These are phyloP conservation scores for Beta corolliflora DNA, from an alignment of 179 eudicot genomes.

Conservation along the genomic window DNA sequence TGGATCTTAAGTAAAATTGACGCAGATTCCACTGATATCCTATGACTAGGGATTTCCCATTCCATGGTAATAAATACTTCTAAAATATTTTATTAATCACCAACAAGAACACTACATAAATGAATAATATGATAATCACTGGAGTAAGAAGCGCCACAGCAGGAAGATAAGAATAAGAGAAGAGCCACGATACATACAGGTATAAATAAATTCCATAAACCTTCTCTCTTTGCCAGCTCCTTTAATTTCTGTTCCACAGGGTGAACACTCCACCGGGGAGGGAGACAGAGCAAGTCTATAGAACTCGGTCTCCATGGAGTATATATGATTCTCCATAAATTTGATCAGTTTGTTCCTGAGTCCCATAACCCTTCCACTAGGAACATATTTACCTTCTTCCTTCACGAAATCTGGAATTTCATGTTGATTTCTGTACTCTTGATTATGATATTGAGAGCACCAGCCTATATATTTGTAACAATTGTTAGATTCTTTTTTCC, in stretches of 20 bases:
- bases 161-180: not conserved
- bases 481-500: not conserved
- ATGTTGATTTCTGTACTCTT: conserved; percentile 32
- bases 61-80: not conserved
- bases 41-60: not conserved
- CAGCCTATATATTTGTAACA: conserved; percentile 17
- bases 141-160: not conserved
- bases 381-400: conserved; percentile 64
- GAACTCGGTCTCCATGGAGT: conserved; percentile 83
- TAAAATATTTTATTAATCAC: not conserved
- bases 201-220: conserved; percentile 90
- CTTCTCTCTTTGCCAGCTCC: conserved; percentile 84
- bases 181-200: conserved; percentile 60
- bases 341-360: conserved; percentile 62
- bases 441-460: conserved; percentile 22
- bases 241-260: conserved; percentile 90
- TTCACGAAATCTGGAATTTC: conserved; percentile 29
- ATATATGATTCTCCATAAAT: conserved; percentile 84
- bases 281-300: conserved; percentile 63
- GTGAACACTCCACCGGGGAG: conserved; percentile 82
- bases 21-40: not conserved
- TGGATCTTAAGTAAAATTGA: not conserved
- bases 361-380: conserved; percentile 55
- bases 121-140: not conserved
- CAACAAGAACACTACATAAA: not conserved